These are phyloP conservation scores for Globisporangium nodosum DNA, from an alignment of 352 stramenopile genomes.

Conservation along the genomic window DNA sequence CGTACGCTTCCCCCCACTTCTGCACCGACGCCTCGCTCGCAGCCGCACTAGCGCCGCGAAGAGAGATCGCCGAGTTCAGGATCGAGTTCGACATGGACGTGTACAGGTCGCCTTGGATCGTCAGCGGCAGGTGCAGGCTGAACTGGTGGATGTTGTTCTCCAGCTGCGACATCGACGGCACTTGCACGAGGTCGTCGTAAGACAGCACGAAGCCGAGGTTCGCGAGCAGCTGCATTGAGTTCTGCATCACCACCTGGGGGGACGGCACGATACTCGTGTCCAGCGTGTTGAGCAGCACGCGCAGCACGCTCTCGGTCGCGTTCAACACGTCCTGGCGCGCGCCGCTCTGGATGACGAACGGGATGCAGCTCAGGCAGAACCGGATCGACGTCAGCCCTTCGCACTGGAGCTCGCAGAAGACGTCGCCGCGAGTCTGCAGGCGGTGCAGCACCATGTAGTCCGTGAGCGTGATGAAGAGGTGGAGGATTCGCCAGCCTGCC, in stretches of 20 bases:
- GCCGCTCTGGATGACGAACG: slow-evolving; percentile 51
- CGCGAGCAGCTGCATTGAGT: slow-evolving; percentile 60
- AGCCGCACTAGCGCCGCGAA: slow-evolving; percentile 14
- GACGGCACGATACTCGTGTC: slow-evolving; percentile 65
- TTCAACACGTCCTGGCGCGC: slow-evolving; percentile 46
- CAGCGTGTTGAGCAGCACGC: slow-evolving; percentile 48
- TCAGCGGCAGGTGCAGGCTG: slow-evolving; percentile 56
- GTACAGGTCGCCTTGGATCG: slow-evolving; percentile 74
- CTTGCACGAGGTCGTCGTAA: slow-evolving; percentile 59
- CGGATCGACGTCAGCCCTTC: slow-evolving; percentile 59
- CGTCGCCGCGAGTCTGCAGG: slow-evolving; percentile 45
- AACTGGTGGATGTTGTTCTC: slow-evolving; percentile 70
- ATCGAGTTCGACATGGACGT: slow-evolving; percentile 79
- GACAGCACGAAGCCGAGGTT: slow-evolving; percentile 59
- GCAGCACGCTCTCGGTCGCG: slow-evolving; percentile 42
- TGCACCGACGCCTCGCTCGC: slow-evolving; percentile 26
- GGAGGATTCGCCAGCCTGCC: slow-evolving; percentile 57
- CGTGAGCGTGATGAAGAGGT: slow-evolving; percentile 53
- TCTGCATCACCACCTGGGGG: slow-evolving; percentile 53
- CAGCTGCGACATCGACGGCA: slow-evolving; percentile 67
- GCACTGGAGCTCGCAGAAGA: slow-evolving; percentile 55
- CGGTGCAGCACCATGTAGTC: slow-evolving; percentile 59
- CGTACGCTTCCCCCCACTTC: slow-evolving; percentile 52
- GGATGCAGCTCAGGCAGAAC: slow-evolving; percentile 51
- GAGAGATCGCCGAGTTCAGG: slow-evolving; percentile 67